Percentiles rank a stretch among this genome's conserved stretches.
phyloP scores from a whole-genome alignment of 208 protist genomes.

The Leishmania lainsoni region DNA sequence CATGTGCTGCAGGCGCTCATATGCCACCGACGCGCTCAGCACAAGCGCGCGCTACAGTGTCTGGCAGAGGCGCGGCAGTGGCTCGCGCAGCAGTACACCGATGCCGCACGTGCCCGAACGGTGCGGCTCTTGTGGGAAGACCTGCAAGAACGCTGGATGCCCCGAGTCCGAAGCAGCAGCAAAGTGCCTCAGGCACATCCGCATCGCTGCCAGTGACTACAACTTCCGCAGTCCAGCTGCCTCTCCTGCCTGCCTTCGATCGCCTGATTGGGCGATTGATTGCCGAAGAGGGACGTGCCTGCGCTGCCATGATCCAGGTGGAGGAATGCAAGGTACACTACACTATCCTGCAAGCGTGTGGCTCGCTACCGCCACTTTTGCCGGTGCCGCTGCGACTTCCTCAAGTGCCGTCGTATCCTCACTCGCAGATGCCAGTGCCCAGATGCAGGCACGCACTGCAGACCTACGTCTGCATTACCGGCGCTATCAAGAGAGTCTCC shows the following conservation, averaged over 20 bases:
- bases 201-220: neutral
- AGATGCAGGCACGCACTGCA: neutral
- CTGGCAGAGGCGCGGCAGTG: conserved; percentile 33
- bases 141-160: conserved; percentile 15
- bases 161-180: neutral
- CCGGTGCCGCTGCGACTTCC: conserved; percentile 2
- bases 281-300: conserved; percentile 34
- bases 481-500: conserved; percentile 31
- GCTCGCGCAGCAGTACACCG: conserved; percentile 21
- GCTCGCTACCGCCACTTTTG: conserved; percentile 11
- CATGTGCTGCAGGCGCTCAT: conserved; percentile 43
- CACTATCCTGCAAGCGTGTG: conserved; percentile 28
- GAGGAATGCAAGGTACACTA: conserved; percentile 60
- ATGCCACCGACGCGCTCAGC: conserved; percentile 27
- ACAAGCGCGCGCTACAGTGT: conserved; percentile 39
- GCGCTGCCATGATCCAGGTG: conserved; percentile 38
- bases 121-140: conserved; percentile 31
- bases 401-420: neutral
- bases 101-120: conserved; percentile 14
- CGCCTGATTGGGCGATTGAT: conserved; percentile 13
- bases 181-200: neutral
- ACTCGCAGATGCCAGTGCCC: neutral
- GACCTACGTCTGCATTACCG: conserved; percentile 28
- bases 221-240: neutral
- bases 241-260: conserved; percentile 19